Evolutionary conservation across 2,329 filamentous ascomycete species (phyloP).

Genomic region (Didymella glomerata): DNA sequence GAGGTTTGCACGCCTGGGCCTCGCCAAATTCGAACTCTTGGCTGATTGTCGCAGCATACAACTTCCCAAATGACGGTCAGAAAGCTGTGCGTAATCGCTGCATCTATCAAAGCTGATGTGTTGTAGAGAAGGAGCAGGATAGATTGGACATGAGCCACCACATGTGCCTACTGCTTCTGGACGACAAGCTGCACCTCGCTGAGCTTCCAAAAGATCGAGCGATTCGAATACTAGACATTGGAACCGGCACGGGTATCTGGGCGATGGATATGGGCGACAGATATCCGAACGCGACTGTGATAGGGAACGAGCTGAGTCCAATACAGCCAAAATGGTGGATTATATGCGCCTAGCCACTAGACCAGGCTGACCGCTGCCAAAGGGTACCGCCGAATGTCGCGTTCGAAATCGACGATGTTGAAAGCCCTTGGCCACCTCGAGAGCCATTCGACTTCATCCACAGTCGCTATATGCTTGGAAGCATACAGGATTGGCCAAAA

Average conservation of each 20-base stretch:
- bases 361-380: neutral
- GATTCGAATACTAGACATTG: conserved; percentile 44
- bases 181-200: conserved; percentile 46
- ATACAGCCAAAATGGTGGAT: conserved; percentile 56
- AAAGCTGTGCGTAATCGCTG: neutral
- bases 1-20: conserved; percentile 19
- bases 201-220: conserved; percentile 35
- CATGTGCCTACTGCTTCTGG: conserved; percentile 46
- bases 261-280: conserved; percentile 45
- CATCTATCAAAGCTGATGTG: neutral
- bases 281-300: conserved; percentile 41
- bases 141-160: conserved; percentile 55
- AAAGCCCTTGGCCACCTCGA: conserved; percentile 51
- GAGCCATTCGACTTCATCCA: conserved; percentile 57
- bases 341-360: neutral
- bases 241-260: conserved; percentile 51
- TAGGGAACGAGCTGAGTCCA: conserved; percentile 59
- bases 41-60: conserved; percentile 35
- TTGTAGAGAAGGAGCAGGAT: conserved; percentile 50
- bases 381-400: conserved; percentile 57
- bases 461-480: conserved; percentile 56
- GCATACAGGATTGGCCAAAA: conserved; percentile 57
- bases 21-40: conserved; percentile 19
- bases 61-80: conserved; percentile 52
- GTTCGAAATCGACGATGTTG: conserved; percentile 60